phyloP scores from a whole-genome alignment of 192 early-diverging fungal genomes.

The Coemansia sp. region DNA sequence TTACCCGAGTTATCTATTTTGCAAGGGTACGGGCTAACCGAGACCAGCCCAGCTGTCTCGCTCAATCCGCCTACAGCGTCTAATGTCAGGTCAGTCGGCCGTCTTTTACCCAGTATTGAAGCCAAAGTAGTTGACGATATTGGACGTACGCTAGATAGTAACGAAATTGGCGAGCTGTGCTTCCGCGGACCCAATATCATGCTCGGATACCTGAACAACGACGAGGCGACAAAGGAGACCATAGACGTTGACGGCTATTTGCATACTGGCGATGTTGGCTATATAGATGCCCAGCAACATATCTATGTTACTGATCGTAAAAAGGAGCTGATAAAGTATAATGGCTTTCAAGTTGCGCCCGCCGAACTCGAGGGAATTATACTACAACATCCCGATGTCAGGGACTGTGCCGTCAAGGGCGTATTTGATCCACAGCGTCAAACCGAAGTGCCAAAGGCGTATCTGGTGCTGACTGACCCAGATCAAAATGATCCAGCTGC shows the following conservation, averaged over 20 bases:
- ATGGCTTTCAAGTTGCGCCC: constrained; percentile 78
- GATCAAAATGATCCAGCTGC: not conserved
- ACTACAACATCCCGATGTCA: constrained; percentile 66
- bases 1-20: constrained; percentile 42
- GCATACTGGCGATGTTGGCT: constrained; percentile 80
- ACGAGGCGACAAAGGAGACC: constrained; percentile 66
- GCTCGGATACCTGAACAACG: constrained; percentile 81
- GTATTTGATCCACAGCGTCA: constrained; percentile 58
- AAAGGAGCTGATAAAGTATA: constrained; percentile 95
- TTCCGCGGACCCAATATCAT: constrained; percentile 81
- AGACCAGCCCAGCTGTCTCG: constrained; percentile 28
- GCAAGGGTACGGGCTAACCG: constrained; percentile 64
- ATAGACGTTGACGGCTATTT: constrained; percentile 78
- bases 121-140: constrained; percentile 74
- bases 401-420: constrained; percentile 72
- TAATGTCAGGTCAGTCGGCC: constrained; percentile 56
- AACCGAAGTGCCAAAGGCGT: constrained; percentile 79
- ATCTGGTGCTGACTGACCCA: constrained; percentile 60
- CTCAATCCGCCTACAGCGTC: not conserved
- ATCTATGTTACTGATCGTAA: constrained; percentile 70
- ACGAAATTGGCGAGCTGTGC: constrained; percentile 79
- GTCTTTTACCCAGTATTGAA: constrained; percentile 66
- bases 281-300: constrained; percentile 63
- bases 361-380: constrained; percentile 84
- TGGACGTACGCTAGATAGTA: constrained; percentile 62